Evolutionary conservation across 139 green algal species (phyloP).

Genomic region (Chlamydomonas eustigma): DNA sequence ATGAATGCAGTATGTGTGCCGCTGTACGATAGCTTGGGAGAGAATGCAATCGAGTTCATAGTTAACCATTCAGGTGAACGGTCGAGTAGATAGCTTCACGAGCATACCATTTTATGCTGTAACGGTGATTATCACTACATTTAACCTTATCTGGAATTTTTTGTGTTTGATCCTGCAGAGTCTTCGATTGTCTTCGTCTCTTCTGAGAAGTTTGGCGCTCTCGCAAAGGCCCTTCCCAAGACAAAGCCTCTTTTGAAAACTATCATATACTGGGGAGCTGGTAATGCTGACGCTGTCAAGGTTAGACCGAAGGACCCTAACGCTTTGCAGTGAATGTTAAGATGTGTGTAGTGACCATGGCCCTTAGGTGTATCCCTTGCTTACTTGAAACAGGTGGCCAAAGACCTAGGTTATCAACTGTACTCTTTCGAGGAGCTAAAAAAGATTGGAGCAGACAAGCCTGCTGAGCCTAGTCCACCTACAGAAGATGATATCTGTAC

Average conservation of each 20-base stretch:
- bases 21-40: constrained; percentile 91
- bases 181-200: constrained; percentile 47
- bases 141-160: no score
- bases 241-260: constrained; percentile 52
- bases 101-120: neutral
- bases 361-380: no score
- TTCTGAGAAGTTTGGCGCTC: constrained; percentile 55
- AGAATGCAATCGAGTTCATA: constrained; percentile 92
- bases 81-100: no score
- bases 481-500: constrained; percentile 80
- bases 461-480: constrained; percentile 47
- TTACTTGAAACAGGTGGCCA: neutral
- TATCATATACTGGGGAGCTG: constrained; percentile 78
- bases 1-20: constrained; percentile 83
- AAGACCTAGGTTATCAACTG: constrained; percentile 19
- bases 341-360: no score
- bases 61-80: constrained; percentile 80
- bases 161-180: no score
- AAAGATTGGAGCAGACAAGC: constrained; percentile 44
- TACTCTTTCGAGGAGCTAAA: constrained; percentile 61
- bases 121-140: neutral
- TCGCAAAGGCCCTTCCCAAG: constrained; percentile 51
- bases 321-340: no score
- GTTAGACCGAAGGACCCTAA: neutral
- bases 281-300: constrained; percentile 28